Conservation (phyloP, 345 rosid species). For the Eucalyptus cloeziana region DNA sequence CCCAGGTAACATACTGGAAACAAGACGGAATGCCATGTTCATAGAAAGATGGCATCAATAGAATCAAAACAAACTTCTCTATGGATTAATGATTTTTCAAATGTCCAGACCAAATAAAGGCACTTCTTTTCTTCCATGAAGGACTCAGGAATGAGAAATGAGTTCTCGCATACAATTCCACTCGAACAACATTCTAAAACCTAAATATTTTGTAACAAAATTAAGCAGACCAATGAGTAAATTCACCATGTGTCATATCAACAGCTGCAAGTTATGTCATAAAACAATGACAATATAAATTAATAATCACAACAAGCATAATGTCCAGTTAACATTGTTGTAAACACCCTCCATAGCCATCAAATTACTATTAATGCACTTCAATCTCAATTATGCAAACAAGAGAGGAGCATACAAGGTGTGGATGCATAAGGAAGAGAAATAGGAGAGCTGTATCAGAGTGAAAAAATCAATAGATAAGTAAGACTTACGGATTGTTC, state of each 20-base stretch:
- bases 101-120: not conserved
- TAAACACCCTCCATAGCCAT: not conserved
- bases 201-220: not conserved
- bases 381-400: not conserved
- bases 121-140: not conserved
- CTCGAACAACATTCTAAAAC: not conserved
- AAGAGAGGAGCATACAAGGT: not conserved
- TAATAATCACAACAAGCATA: not conserved
- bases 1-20: not conserved
- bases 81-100: not conserved
- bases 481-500: not conserved
- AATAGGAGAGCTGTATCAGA: not conserved
- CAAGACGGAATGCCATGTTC: not conserved
- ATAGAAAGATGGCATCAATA: not conserved
- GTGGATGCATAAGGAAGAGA: not conserved
- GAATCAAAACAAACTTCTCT: not conserved
- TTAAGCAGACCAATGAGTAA: not conserved
- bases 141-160: not conserved
- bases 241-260: not conserved
- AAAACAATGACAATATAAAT: not conserved
- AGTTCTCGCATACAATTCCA: not conserved
- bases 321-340: not conserved
- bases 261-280: not conserved
- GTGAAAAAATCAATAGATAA: not conserved
- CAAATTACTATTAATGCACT: not conserved